Evolutionary conservation across 2,329 filamentous ascomycete species (phyloP), one percentile per base, ranked within the genome.

Genomic region (Verticillium klebahnii): DNA sequence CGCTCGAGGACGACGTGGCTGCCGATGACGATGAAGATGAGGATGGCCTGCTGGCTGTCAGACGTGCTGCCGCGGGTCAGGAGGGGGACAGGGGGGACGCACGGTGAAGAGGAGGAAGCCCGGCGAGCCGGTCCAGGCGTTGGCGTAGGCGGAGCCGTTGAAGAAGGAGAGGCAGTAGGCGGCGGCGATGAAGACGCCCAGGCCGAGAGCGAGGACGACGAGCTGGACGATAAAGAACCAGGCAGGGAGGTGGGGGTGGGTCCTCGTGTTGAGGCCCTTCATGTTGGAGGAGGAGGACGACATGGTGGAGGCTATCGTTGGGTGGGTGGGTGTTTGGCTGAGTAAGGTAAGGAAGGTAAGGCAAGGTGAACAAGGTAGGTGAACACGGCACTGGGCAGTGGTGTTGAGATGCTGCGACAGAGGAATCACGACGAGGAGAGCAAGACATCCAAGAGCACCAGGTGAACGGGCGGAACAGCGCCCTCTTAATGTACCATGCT

Each of bases 71-170:
- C 8, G 50, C 31, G 9, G 39, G 36, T 17, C 29, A 11, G 50
- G 54, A 7, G 11, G 15, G 52, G 14, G 25, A 25, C 25, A 40
- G 14, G 9, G 31, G 39, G 61, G 60, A 67, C 78, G 70, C 67
- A 83, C 80, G 39, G 80, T 74, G 62, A 82, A 82, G 63, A 81
- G 76, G 54, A 81, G 70, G 64, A 82, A 79, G 39, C 74, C 77
- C 2, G 73, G 72, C 5, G 76, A 73, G 4, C 75, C 75, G 4
- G 70, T 67, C 56, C 70, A 70, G 61, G 68, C 69, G 19, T 37
- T 60, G 60, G 70, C 67, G 56, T 69, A 52, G 45, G n/a, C 45
- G 19, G 8, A 23, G 45, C 45, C 45, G 45, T 52, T 23, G n/a
- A 25, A 23, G 45, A 52, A 52, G 45, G 45, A 69, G 40, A 62